Percentiles rank a stretch among this genome's conserved stretches.
Conservation (phyloP, 2,329 filamentous ascomycete genomes). For the Xylaria sp. region DNA sequence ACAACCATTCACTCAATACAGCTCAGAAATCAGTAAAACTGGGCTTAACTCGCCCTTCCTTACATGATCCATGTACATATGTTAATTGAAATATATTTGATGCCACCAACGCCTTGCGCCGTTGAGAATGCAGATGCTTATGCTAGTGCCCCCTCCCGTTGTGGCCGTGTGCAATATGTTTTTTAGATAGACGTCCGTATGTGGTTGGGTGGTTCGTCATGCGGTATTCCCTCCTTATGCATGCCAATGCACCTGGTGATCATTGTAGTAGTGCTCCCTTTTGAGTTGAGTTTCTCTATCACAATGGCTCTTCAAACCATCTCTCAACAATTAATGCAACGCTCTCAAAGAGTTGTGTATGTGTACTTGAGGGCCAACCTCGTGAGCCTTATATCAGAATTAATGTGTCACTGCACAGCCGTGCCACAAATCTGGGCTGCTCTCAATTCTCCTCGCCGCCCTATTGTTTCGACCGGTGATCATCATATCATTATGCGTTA, state of each 20-base stretch:
- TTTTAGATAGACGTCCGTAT: slow-evolving; percentile 25
- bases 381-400: slow-evolving; percentile 15
- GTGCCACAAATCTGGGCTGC: slow-evolving; percentile 1
- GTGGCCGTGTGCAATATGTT: slow-evolving; percentile 24
- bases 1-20: not conserved
- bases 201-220: slow-evolving; percentile 10
- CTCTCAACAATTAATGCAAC: slow-evolving; percentile 5
- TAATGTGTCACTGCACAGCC: slow-evolving; percentile 4
- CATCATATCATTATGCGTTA: slow-evolving; percentile 34
- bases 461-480: slow-evolving; percentile 25
- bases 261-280: slow-evolving; percentile 7
- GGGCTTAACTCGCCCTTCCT: not conserved
- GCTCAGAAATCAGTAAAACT: not conserved
- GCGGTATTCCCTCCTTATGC: slow-evolving; percentile 6
- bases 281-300: not conserved
- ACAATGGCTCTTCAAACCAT: not conserved
- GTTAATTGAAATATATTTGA: slow-evolving; percentile 25
- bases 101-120: slow-evolving; percentile 35
- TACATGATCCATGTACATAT: not conserved
- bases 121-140: slow-evolving; percentile 34
- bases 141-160: slow-evolving; percentile 24
- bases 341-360: not conserved
- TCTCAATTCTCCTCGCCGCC: slow-evolving; percentile 11
- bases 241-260: slow-evolving; percentile 20
- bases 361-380: slow-evolving; percentile 3